Percentiles rank a stretch among this genome's conserved stretches.
Evolutionary conservation across 257 asterid species (phyloP).

Genomic region (Linaria vulgaris): DNA sequence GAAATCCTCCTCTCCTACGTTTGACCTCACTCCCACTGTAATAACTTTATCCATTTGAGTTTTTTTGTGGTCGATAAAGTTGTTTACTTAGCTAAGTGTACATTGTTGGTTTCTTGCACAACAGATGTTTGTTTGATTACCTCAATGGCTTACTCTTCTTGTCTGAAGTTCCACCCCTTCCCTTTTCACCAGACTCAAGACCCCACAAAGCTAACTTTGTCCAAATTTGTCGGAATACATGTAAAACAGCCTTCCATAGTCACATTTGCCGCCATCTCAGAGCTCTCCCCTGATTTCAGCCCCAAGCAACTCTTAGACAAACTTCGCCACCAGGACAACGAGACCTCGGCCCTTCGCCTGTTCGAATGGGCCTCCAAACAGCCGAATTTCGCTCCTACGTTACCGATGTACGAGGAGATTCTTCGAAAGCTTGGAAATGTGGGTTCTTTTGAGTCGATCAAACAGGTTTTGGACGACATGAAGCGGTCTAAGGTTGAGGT

Average conservation of each 20-base stretch:
- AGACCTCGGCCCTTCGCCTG: slow-evolving; percentile 54
- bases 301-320: slow-evolving; percentile 61
- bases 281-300: slow-evolving; percentile 59
- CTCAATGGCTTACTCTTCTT: slow-evolving; percentile 66
- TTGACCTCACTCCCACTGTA: too few species aligned
- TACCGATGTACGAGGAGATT: slow-evolving; percentile 64
- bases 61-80: slow-evolving; percentile 8
- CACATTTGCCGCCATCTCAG: slow-evolving; percentile 42
- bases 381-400: slow-evolving; percentile 62
- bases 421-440: slow-evolving; percentile 60
- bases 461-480: slow-evolving; percentile 55
- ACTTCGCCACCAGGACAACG: slow-evolving; percentile 63
- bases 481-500: slow-evolving; percentile 45
- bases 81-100: not conserved
- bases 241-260: slow-evolving; percentile 27
- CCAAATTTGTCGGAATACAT: slow-evolving; percentile 19
- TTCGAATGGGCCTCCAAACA: slow-evolving; percentile 74
- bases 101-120: slow-evolving; percentile 18
- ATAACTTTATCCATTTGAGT: slow-evolving; percentile 2
- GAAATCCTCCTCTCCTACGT: not conserved
- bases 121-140: slow-evolving; percentile 60
- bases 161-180: slow-evolving; percentile 46
- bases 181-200: slow-evolving; percentile 30
- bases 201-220: slow-evolving; percentile 28
- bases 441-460: slow-evolving; percentile 64